Evolutionary conservation across 1,284 basidiomycete species (phyloP), one percentile per base, ranked within the genome.

Genomic region (Cystobasidiaceae sp.): DNA sequence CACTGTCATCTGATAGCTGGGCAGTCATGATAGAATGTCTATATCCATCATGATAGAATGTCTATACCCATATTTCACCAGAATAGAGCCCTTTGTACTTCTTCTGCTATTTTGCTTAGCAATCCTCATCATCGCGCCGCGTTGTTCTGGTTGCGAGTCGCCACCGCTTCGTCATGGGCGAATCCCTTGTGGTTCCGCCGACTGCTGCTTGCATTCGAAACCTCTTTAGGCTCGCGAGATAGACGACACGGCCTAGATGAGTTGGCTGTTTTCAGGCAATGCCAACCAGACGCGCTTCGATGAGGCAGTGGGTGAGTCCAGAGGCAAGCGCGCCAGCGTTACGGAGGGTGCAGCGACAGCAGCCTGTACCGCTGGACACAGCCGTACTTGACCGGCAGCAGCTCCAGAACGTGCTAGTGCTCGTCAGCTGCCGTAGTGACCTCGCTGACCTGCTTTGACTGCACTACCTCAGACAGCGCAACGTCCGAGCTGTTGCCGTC

Each of bases 401-500:
- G 3, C 13, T 3, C 27, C 27, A 6, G 25, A 32, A 52, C 4
- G 28, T n/a, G 21, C 11, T 8, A 11, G 21, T 11, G 23, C 44
- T 13, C 9, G 44, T 46, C 44, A 46, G 9, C 44, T 8, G 23
- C 9, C 13, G 13, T 23, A 23, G 8, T 8, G 13, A n/a, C 8
- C 13, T 19, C 8, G n/a, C 5, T 8, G 33, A 7, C 32, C 17
- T 9, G 11, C 30, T 48, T 8, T 28, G 5, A 28, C 19, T 13
- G 13, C 8, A 23, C n/a, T 9, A 33, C 4, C 28, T 6, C 37
- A 91, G 91, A 93, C 79, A 92, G 90, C 79, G 89, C 90, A 44
- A 94, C 92, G 23, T 92, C 90, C 13, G 90, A 93, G 76, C 81
- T 92, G 32, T 79, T 92, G 55, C 90, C 91, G 43, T 78, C 79